These are phyloP conservation scores for Trichoderma koningiopsis DNA, from an alignment of 2,329 filamentous ascomycete genomes.

Conservation along the genomic window DNA sequence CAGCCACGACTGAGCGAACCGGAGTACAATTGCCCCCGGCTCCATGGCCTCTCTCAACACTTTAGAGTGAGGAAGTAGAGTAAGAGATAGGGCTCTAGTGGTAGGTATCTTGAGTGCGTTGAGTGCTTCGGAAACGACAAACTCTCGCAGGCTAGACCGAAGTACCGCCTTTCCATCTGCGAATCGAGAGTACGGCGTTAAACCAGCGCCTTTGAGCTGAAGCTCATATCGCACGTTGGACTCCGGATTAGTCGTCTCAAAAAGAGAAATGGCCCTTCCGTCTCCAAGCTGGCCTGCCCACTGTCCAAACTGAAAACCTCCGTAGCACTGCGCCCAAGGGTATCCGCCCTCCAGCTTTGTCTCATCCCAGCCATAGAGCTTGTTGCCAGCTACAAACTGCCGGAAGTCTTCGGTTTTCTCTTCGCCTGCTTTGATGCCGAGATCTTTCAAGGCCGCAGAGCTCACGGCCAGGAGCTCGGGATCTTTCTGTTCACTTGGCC, in stretches of 20 bases:
- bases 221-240: slow-evolving; percentile 80
- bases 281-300: slow-evolving; percentile 98
- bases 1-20: slow-evolving; percentile 91
- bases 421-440: slow-evolving; percentile 73
- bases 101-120: slow-evolving; percentile 83
- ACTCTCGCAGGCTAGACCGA: slow-evolving; percentile 90
- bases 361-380: slow-evolving; percentile 76
- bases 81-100: slow-evolving; percentile 83
- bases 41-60: slow-evolving; percentile 81
- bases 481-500: slow-evolving; percentile 71
- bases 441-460: slow-evolving; percentile 72
- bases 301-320: slow-evolving; percentile 76
- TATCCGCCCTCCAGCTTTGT: slow-evolving; percentile 71
- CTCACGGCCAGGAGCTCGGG: slow-evolving; percentile 83
- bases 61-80: slow-evolving; percentile 69
- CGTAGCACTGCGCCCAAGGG: slow-evolving; percentile 98
- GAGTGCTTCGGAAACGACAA: slow-evolving; percentile 85
- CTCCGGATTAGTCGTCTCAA: slow-evolving; percentile 77
- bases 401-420: slow-evolving; percentile 73
- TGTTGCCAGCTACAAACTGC: slow-evolving; percentile 78
- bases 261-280: slow-evolving; percentile 89
- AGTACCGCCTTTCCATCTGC: slow-evolving; percentile 95
- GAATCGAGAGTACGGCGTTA: slow-evolving; percentile 93
- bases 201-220: slow-evolving; percentile 90
- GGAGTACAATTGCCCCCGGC: slow-evolving; percentile 87